phyloP scores from a whole-genome alignment of 345 rosid genomes.

The Euphorbia pulcherrima region DNA sequence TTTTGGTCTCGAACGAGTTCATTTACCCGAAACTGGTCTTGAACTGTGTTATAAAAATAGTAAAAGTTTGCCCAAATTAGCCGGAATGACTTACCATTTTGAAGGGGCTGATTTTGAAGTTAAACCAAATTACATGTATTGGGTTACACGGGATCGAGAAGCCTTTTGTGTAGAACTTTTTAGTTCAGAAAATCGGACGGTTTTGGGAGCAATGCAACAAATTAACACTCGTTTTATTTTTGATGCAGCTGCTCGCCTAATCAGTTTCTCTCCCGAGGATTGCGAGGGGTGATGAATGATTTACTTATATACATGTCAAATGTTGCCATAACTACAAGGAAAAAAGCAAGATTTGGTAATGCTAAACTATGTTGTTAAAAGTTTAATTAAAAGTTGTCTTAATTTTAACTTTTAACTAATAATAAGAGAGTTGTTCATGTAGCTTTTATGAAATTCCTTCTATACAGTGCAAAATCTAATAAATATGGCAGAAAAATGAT shows the following conservation, averaged over 20 bases:
- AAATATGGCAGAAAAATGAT: too few species aligned
- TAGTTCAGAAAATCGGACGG: background rate
- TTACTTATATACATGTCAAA: too few species aligned
- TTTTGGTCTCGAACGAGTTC: background rate
- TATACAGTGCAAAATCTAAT: too few species aligned
- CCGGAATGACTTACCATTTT: constrained; percentile 16
- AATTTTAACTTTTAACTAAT: too few species aligned
- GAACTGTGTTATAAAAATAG: background rate
- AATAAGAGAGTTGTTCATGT: too few species aligned
- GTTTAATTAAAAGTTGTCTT: too few species aligned
- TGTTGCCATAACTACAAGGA: too few species aligned
- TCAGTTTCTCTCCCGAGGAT: background rate
- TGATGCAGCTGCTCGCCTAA: background rate
- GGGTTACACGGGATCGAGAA: background rate
- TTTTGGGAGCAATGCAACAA: background rate
- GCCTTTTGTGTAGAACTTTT: background rate
- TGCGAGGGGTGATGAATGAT: background rate
- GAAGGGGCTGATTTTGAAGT: constrained; percentile 6
- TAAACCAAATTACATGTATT: background rate
- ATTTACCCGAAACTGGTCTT: background rate
- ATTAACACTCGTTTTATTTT: background rate
- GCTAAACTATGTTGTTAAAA: too few species aligned
- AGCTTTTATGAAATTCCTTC: too few species aligned
- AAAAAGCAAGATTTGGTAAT: too few species aligned
- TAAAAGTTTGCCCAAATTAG: background rate